phyloP scores from a whole-genome alignment of 2,329 filamentous ascomycete species.

The Cladosporium oxysporum region DNA sequence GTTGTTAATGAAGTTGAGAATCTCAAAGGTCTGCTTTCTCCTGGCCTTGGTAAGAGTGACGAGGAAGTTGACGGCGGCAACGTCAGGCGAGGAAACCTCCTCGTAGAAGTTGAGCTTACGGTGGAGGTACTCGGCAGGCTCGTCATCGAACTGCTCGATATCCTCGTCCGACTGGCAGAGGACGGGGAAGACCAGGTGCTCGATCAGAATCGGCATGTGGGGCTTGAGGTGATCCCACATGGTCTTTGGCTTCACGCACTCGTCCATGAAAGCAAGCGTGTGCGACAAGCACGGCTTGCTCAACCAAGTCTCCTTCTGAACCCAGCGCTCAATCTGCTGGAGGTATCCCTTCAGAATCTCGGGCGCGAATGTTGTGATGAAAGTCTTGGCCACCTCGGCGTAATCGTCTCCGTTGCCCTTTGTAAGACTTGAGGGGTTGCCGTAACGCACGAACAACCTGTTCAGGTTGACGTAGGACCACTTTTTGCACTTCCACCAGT shows the following conservation, averaged over 20 bases:
- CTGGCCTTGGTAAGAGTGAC: constrained; percentile 91
- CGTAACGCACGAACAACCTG: constrained; percentile 89
- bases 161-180: constrained; percentile 91
- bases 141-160: constrained; percentile 87
- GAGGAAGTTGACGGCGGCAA: constrained; percentile 94
- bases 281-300: constrained; percentile 93
- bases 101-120: constrained; percentile 98
- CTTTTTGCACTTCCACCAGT: constrained; percentile 99
- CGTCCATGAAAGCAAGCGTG: constrained; percentile 91
- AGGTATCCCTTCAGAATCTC: constrained; percentile 96
- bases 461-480: constrained; percentile 99
- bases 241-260: constrained; percentile 94
- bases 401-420: constrained; percentile 76
- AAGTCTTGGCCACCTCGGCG: constrained; percentile 81
- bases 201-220: constrained; percentile 88
- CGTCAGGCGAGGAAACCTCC: constrained; percentile 91
- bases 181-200: constrained; percentile 93
- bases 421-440: constrained; percentile 76
- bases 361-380: constrained; percentile 87
- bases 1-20: constrained; percentile 91
- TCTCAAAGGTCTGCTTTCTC: constrained; percentile 92
- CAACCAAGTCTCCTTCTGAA: constrained; percentile 89
- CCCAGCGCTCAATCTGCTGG: constrained; percentile 95
- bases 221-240: constrained; percentile 96
- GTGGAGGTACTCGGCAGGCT: constrained; percentile 95